Evolutionary conservation across 2,329 filamentous ascomycete genomes (phyloP), one percentile per base, ranked within the genome.

Genomic region (Aspergillus ibericus): DNA sequence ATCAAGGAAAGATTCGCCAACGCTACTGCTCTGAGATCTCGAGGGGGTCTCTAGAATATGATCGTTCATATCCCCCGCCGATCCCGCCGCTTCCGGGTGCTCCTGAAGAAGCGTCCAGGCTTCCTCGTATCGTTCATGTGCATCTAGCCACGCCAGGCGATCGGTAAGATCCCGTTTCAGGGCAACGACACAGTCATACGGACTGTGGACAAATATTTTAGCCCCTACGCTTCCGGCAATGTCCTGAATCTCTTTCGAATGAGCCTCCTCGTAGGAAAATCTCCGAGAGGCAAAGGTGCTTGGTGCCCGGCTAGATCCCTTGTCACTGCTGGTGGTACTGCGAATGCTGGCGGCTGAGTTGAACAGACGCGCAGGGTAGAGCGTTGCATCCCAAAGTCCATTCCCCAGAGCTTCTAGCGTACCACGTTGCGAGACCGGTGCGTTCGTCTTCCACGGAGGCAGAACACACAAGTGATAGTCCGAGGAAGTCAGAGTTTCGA

Each of bases 121-220:
- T 66, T 91, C 85, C 68, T 91, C 85, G 69, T 93, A 96, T 61
- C 88, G 87, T 53, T 90, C 84, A 61, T 88, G 91, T 59, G 93
- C 90, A 27, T 96, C 73, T 13, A 98, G 81, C 93, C 93, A 99
- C 7, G 83, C 80, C 20, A 98, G 79, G 69, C 96, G 92, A 75
- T 99, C 95, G 3, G 86, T 81, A 15, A 96, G 81, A 69, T 96
- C 93, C 65, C 95, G 84, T 71, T 93, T 93, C 2, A 95, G 91
- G 0, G 92, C 91, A 55, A 97, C 80, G n/a, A 98, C 89, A 68
- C 93, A 98, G 75, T 99, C 95, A 70, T 96, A 99, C 0, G 95
- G 95, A 67, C 92, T 97, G 69, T 96, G 92, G 40, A 99, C 91
- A 72, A 97, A 97, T 15, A 99, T 90, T 69, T 98, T 90, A 64